Evolutionary conservation across 805 yeast species (phyloP), one percentile per base, ranked within the genome.

Genomic region (Saccharomycopsis guyanensis): DNA sequence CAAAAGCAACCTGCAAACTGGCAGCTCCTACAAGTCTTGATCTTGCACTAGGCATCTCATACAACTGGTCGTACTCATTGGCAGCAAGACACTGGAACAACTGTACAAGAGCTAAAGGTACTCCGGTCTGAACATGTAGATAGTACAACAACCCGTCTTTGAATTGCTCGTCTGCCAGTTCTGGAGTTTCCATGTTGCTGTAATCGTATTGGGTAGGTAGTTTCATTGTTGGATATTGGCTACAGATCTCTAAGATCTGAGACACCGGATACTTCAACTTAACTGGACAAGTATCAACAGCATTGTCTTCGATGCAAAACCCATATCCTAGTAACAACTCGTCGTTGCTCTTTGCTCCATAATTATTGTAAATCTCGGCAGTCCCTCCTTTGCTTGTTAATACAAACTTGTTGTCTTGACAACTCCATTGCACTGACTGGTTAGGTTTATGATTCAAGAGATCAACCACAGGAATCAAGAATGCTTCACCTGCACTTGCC

Each of bases 301-400:
- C 63, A 54, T 83, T 84, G 42, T 73, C 62, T 19, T 69, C 63
- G 2, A 80, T 42, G 7, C 79, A 70, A 62, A 89, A 89, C 0
- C 97, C 97, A 60, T 89, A 89, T 0, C 84, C 89, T 55, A 88
- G 63, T 5, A 89, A 62, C 24, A 89, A 62, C 53, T 86, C 95
- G 55, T 86, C 95, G 57, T 87, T 88, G 0, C 93, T 85, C 61
- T 87, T 89, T 42, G 84, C 76, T 1, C 96, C 97, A 62, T 89
- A 88, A 61, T 86, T 86, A 59, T 88, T 88, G 63, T 64, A 84
- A 1, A 89, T 51, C 57, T 86, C 82, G 74, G 75, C 1, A 51
- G 53, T 2, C 47, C 41, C n/a, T 55, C 13, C 3, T 15, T 8
- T 23, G 39, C 15, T 37, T 50, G 7, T 25, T 40, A 20, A 35